A percentile compares a stretch with the other conserved stretches of the same genome.
These are phyloP conservation scores for Nothophytophthora sp. DNA, from an alignment of 352 stramenopile species.

Conservation along the genomic window DNA sequence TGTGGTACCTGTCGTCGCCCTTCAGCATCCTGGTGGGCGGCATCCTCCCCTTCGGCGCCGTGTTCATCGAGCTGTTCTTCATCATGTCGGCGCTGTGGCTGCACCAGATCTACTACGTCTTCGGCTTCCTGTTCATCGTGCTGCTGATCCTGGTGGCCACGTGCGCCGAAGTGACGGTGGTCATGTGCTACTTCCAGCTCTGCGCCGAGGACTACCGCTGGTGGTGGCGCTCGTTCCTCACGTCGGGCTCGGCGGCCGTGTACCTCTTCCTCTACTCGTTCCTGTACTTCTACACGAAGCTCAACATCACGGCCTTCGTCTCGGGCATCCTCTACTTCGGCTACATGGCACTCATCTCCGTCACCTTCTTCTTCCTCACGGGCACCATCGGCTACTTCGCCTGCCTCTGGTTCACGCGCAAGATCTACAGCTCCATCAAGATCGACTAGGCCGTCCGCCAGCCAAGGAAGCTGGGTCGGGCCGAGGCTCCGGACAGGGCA, in stretches of 20 bases:
- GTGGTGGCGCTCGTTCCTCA: conserved; percentile 98
- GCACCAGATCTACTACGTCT: conserved; percentile 99
- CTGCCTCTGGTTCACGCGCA: conserved; percentile 98
- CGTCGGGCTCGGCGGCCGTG: conserved; percentile 93
- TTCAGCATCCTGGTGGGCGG: conserved; percentile 97
- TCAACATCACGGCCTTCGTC: conserved; percentile 96
- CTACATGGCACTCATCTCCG: conserved; percentile 98
- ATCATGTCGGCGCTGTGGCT: conserved; percentile 99
- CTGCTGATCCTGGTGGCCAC: conserved; percentile 97
- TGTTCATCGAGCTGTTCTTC: conserved; percentile 99
- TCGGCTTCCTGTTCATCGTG: conserved; percentile 99
- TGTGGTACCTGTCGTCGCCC: conserved; percentile 96
- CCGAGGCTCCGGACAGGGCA: conserved; percentile 10
- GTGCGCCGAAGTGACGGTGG: conserved; percentile 98
- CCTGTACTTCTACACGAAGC: conserved; percentile 98
- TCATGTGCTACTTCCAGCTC: conserved; percentile 99
- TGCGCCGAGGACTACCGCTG: conserved; percentile 99
- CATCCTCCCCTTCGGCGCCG: conserved; percentile 98
- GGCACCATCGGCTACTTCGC: conserved; percentile 97
- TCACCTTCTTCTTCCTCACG: conserved; percentile 98
- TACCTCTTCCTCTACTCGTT: conserved; percentile 99
- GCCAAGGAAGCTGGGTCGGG: no score
- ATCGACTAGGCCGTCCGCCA: conserved; percentile 77
- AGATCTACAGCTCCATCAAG: conserved; percentile 98
- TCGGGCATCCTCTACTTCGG: conserved; percentile 98